Evolutionary conservation across 2,329 filamentous ascomycete species (phyloP).

Genomic region (Colletotrichum paranaense): DNA sequence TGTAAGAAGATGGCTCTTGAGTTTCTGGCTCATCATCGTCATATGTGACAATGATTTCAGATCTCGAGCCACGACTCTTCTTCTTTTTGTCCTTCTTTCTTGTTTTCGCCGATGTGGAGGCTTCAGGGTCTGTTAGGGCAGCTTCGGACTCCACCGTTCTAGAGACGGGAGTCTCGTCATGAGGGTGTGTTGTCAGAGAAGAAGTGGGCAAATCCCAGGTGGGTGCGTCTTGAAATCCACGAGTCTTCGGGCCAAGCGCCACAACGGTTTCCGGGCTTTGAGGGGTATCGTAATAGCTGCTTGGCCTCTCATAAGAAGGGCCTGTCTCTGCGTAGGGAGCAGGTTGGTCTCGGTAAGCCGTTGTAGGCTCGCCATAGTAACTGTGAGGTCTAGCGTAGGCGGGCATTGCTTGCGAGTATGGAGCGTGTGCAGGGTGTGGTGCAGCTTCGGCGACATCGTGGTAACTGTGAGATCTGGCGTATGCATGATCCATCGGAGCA

Average conservation of each 20-base stretch:
- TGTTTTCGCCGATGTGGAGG: slow-evolving; percentile 39
- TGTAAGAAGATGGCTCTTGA: background rate
- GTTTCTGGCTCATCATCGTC: slow-evolving; percentile 37
- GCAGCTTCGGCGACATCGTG: background rate
- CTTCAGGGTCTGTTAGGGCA: slow-evolving; percentile 34
- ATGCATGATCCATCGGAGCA: background rate
- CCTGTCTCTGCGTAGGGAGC: background rate
- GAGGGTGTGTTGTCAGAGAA: background rate
- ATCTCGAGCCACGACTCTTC: slow-evolving; percentile 52
- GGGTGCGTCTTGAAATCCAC: slow-evolving; percentile 8
- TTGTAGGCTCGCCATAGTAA: background rate
- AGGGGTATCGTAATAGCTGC: background rate
- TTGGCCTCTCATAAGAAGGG: slow-evolving; percentile 3
- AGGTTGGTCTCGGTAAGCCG: background rate
- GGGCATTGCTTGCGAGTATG: background rate
- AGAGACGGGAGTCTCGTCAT: background rate
- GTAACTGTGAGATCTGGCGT: slow-evolving; percentile 7
- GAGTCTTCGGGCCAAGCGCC: slow-evolving; percentile 12
- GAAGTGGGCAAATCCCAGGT: slow-evolving; percentile 11
- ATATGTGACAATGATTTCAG: slow-evolving; percentile 43
- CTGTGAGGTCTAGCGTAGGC: slow-evolving; percentile 11
- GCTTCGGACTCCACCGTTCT: background rate
- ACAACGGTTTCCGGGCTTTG: slow-evolving; percentile 30
- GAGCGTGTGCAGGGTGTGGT: background rate
- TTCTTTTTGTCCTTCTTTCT: slow-evolving; percentile 52